Evolutionary conservation across 1,139 yeast species (phyloP).

Genomic region (Candida neerlandica): DNA sequence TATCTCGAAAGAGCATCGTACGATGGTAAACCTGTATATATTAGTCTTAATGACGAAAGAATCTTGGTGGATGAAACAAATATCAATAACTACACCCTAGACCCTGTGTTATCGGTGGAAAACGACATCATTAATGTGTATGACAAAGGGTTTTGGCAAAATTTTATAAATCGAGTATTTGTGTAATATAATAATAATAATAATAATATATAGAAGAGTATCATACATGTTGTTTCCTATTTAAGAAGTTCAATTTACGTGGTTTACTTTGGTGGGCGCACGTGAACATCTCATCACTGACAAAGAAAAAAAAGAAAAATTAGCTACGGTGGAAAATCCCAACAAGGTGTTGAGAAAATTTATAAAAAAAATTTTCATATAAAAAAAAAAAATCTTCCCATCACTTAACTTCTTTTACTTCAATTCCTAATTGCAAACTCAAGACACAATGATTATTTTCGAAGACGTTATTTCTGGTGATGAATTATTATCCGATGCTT

Average conservation of each 20-base stretch:
- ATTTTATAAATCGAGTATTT: slow-evolving; percentile 34
- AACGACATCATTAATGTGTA: slow-evolving; percentile 61
- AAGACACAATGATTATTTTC: slow-evolving; percentile 43
- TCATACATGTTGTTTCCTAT: slow-evolving; percentile 7
- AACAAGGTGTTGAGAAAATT: neutral
- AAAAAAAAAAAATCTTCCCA: slow-evolving; percentile 3
- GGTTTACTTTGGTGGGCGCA: slow-evolving; percentile 2
- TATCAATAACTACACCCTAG: slow-evolving; percentile 19
- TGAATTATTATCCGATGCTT: slow-evolving; percentile 97
- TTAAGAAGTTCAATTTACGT: slow-evolving; percentile 13
- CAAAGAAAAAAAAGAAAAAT: slow-evolving; percentile 4
- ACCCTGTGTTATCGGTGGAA: slow-evolving; percentile 38
- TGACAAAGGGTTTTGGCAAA: slow-evolving; percentile 62
- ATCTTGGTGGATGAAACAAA: slow-evolving; percentile 18
- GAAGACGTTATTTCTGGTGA: slow-evolving; percentile 87
- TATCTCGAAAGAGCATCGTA: slow-evolving; percentile 19
- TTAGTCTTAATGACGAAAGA: slow-evolving; percentile 30
- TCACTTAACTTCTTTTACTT: slow-evolving; percentile 5
- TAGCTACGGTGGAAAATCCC: neutral
- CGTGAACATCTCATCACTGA: slow-evolving; percentile 11
- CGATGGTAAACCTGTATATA: slow-evolving; percentile 23
- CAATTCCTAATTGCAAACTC: slow-evolving; percentile 6
- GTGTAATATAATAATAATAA: neutral
- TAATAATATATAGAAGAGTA: neutral
- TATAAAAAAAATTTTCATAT: neutral